Evolutionary conservation across 257 asterid genomes (phyloP).

Genomic region (Solanum acaule): DNA sequence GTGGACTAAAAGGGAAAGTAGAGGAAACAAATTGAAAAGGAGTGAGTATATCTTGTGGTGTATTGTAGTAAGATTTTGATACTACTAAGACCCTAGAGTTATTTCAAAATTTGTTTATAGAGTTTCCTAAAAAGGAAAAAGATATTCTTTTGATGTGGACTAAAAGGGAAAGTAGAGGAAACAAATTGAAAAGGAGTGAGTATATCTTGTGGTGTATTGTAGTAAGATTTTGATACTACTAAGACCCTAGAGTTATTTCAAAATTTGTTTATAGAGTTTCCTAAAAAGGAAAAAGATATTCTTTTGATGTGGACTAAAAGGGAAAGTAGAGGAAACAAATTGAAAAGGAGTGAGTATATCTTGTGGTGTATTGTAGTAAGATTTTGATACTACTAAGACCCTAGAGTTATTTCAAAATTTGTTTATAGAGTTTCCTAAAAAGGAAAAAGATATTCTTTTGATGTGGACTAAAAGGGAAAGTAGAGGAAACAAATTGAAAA

Average conservation of each 20-base stretch:
- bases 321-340: too few species aligned
- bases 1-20: too few species aligned
- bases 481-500: too few species aligned
- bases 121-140: too few species aligned
- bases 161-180: too few species aligned
- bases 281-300: not conserved
- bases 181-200: too few species aligned
- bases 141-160: too few species aligned
- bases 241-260: not conserved
- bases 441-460: not conserved
- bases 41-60: not conserved
- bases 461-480: too few species aligned
- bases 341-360: not conserved
- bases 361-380: not conserved
- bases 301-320: too few species aligned
- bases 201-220: not conserved
- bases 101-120: not conserved
- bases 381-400: not conserved
- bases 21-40: too few species aligned
- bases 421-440: not conserved
- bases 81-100: not conserved
- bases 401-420: not conserved
- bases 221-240: not conserved
- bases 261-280: not conserved
- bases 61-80: not conserved